A percentile compares a stretch with the other conserved stretches of the same genome.
Evolutionary conservation across 306 rosid genomes (phyloP).

Genomic region (Ziziphus jujuba): DNA sequence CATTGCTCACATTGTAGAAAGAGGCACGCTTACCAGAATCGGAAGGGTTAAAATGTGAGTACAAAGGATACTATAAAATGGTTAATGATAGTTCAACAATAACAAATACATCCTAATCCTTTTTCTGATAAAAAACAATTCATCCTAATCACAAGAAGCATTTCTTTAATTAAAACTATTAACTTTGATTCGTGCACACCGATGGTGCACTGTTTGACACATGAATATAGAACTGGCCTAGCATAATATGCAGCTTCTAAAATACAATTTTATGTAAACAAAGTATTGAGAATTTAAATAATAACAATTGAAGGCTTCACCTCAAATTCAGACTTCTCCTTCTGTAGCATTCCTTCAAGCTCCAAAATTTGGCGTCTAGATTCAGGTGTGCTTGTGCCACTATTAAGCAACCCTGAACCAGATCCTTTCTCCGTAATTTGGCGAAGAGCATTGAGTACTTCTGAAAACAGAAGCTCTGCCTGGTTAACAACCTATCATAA

Average conservation of each 20-base stretch:
- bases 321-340: constrained; percentile 89
- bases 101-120: not conserved
- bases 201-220: constrained; percentile 7
- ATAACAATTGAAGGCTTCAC: constrained; percentile 38
- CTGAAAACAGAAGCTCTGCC: constrained; percentile 79
- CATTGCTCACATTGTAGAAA: not conserved
- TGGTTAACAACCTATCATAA: constrained; percentile 66
- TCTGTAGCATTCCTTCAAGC: constrained; percentile 70
- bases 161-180: not conserved
- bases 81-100: constrained; percentile 6
- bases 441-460: constrained; percentile 69
- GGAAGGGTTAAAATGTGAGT: not conserved
- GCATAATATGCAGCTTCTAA: not conserved
- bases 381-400: constrained; percentile 52
- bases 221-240: not conserved
- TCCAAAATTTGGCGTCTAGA: constrained; percentile 58
- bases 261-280: constrained; percentile 1
- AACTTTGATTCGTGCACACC: constrained; percentile 16
- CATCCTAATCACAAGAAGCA: not conserved
- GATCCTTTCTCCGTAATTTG: constrained; percentile 63
- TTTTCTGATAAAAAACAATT: not conserved
- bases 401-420: constrained; percentile 21
- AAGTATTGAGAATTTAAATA: constrained; percentile 22
- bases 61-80: not conserved
- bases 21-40: not conserved